Percentiles rank a stretch among this genome's conserved stretches.
Evolutionary conservation across 2,329 filamentous ascomycete species (phyloP).

Genomic region (Sclerotinia borealis): DNA sequence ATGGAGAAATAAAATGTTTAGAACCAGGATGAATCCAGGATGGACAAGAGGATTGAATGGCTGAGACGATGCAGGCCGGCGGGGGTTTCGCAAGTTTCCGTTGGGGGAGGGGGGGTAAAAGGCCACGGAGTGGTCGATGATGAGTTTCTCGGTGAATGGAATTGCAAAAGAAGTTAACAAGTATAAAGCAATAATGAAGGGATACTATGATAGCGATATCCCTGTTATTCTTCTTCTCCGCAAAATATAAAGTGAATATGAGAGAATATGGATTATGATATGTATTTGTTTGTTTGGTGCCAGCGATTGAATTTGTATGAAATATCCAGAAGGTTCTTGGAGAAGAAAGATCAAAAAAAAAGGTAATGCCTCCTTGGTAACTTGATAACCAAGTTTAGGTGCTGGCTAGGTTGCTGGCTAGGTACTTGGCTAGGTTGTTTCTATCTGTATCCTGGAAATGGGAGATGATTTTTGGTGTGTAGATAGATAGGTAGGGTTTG

Average conservation of each 20-base stretch:
- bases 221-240: background rate
- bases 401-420: background rate
- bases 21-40: conserved; percentile 12
- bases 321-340: background rate
- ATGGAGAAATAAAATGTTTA: conserved; percentile 12
- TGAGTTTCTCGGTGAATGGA: background rate
- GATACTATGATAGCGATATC: too few relatives aligned
- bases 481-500: too few relatives aligned
- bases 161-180: background rate
- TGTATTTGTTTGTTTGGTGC: too few relatives aligned
- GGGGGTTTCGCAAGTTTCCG: conserved; percentile 12
- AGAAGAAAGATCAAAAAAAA: background rate
- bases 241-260: background rate
- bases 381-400: background rate
- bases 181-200: background rate
- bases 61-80: conserved; percentile 12
- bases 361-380: background rate
- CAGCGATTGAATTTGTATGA: background rate
- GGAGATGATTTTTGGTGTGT: too few relatives aligned
- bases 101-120: background rate
- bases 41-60: conserved; percentile 11
- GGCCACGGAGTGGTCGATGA: background rate
- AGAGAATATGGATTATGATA: too few relatives aligned
- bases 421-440: background rate
- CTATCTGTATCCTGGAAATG: too few relatives aligned